A percentile compares a stretch with the other conserved stretches of the same genome.
phyloP scores from a whole-genome alignment of 2,329 filamentous ascomycete genomes.

The Cryphonectria carpinicola region DNA sequence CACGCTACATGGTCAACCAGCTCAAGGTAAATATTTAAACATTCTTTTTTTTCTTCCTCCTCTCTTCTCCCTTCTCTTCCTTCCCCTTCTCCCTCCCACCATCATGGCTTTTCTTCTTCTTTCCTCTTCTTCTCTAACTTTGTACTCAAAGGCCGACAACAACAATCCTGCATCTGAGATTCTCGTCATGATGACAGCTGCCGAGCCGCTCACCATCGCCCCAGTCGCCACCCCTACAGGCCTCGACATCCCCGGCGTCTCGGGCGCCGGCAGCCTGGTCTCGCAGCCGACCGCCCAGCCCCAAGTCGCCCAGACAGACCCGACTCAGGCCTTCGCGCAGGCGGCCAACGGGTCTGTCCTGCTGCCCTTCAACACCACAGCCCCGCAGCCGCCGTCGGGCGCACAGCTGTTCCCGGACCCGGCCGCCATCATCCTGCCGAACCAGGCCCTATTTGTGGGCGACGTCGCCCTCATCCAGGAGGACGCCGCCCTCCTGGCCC shows the following conservation, averaged over 20 bases:
- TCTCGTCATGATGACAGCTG: conserved; percentile 45
- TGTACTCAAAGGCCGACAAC: conserved; percentile 39
- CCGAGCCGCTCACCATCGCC: conserved; percentile 41
- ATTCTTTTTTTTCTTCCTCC: too few species aligned
- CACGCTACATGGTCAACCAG: conserved; percentile 46
- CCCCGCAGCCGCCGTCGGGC: conserved; percentile 35
- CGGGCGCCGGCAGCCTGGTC: conserved; percentile 21
- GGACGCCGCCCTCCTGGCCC: conserved; percentile 39
- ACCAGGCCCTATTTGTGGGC: conserved; percentile 42
- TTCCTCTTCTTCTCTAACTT: not conserved
- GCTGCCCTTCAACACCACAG: conserved; percentile 39
- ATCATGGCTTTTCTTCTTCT: too few species aligned
- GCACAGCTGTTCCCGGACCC: conserved; percentile 43
- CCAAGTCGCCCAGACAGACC: conserved; percentile 36
- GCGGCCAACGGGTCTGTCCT: conserved; percentile 39
- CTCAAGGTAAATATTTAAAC: conserved; percentile 28
- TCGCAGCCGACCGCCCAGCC: conserved; percentile 29
- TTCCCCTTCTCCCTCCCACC: too few species aligned
- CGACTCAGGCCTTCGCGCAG: conserved; percentile 40
- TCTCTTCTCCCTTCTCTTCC: too few species aligned
- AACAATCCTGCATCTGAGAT: conserved; percentile 39
- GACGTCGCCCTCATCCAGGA: conserved; percentile 38
- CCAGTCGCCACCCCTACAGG: conserved; percentile 27
- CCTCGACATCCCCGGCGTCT: conserved; percentile 19
- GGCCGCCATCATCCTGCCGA: conserved; percentile 43